Evolutionary conservation across 768 basidiomycete genomes (phyloP).

Genomic region (Amanita exitialis): DNA sequence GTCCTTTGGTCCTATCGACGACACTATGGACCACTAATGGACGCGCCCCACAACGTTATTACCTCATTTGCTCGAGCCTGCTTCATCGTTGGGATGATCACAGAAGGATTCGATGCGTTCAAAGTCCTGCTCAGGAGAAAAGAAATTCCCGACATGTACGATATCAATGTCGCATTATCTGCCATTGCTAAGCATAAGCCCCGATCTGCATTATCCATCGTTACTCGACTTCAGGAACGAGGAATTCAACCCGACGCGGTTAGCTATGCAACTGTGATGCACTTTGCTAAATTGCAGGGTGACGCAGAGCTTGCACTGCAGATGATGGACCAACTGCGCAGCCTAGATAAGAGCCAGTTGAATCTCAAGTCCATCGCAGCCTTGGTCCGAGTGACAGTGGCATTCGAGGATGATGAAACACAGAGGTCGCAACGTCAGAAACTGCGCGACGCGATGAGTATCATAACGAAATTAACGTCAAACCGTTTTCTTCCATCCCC

Average conservation of each 20-base stretch:
- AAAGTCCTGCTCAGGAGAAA: constrained; percentile 32
- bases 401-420: constrained; percentile 15
- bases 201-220: constrained; percentile 30
- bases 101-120: constrained; percentile 38
- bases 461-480: constrained; percentile 28
- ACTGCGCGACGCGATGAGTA: constrained; percentile 29
- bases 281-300: constrained; percentile 38
- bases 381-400: constrained; percentile 33
- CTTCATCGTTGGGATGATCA: constrained; percentile 42
- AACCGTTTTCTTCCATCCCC: constrained; percentile 28
- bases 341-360: constrained; percentile 23
- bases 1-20: constrained; percentile 34
- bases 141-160: constrained; percentile 50
- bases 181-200: constrained; percentile 43
- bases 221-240: constrained; percentile 38
- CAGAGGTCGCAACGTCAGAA: constrained; percentile 17
- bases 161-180: constrained; percentile 54
- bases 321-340: constrained; percentile 30
- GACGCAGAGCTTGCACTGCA: constrained; percentile 32
- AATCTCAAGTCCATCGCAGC: constrained; percentile 39
- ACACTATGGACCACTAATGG: constrained; percentile 33
- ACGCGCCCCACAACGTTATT: constrained; percentile 38
- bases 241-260: constrained; percentile 43
- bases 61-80: constrained; percentile 55
- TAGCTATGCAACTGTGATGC: constrained; percentile 54